A percentile compares a stretch with the other conserved stretches of the same genome.
Evolutionary conservation across 1,139 yeast species (phyloP).

Genomic region (Yamadazyma triangularis): DNA sequence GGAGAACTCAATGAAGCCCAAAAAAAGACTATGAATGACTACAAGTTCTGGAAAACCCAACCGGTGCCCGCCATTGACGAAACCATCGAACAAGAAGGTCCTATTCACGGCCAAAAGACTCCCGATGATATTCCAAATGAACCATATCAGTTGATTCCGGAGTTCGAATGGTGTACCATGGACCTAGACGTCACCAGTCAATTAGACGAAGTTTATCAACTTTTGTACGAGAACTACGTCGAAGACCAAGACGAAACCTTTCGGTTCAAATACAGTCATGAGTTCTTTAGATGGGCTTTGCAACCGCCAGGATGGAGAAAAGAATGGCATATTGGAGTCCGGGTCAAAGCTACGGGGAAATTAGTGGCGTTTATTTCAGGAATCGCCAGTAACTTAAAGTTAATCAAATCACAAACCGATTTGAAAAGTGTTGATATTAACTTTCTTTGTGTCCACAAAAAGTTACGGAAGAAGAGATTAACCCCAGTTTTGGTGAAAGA

Average conservation of each 20-base stretch:
- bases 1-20: constrained; percentile 52
- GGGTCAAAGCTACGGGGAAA: constrained; percentile 71
- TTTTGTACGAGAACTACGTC: constrained; percentile 85
- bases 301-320: constrained; percentile 89
- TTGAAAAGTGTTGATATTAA: constrained; percentile 83
- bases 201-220: constrained; percentile 68
- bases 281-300: constrained; percentile 88
- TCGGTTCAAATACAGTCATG: constrained; percentile 82
- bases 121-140: constrained; percentile 66
- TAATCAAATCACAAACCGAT: constrained; percentile 46
- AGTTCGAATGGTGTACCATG: constrained; percentile 85
- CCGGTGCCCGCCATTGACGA: constrained; percentile 84
- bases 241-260: constrained; percentile 92
- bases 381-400: constrained; percentile 68
- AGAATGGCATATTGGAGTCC: constrained; percentile 92
- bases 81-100: constrained; percentile 67
- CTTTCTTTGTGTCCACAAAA: constrained; percentile 90
- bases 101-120: constrained; percentile 63
- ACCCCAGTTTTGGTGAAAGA: constrained; percentile 94
- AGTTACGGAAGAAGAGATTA: constrained; percentile 85
- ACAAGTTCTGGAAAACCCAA: constrained; percentile 97
- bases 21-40: constrained; percentile 72
- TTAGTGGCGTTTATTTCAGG: constrained; percentile 92
- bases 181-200: constrained; percentile 59
- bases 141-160: constrained; percentile 69